These are phyloP conservation scores for Dipodascopsis uninucleata DNA, from an alignment of 805 yeast genomes.

Conservation along the genomic window DNA sequence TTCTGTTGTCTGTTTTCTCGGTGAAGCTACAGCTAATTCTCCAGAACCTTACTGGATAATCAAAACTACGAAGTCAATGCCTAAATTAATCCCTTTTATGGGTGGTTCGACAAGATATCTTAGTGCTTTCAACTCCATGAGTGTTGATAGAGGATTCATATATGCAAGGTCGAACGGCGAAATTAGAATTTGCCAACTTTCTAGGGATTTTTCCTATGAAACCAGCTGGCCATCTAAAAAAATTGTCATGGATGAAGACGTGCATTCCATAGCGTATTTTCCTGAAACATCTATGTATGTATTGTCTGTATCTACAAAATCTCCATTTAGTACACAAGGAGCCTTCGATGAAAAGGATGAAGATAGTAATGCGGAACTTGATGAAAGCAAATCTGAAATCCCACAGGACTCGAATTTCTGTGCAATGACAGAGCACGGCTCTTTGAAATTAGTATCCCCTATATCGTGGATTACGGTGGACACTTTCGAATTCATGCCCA, in stretches of 20 bases:
- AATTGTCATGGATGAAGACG: constrained; percentile 53
- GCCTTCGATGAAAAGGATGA: constrained; percentile 89
- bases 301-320: constrained; percentile 55
- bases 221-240: constrained; percentile 58
- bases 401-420: constrained; percentile 10
- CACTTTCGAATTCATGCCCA: constrained; percentile 36
- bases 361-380: constrained; percentile 52
- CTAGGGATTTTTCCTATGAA: constrained; percentile 48
- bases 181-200: constrained; percentile 39
- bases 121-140: constrained; percentile 47
- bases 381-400: constrained; percentile 1
- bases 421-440: constrained; percentile 59
- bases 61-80: constrained; percentile 60
- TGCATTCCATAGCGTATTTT: constrained; percentile 67
- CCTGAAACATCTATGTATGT: constrained; percentile 59
- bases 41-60: constrained; percentile 65
- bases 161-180: constrained; percentile 33
- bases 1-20: constrained; percentile 65
- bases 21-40: constrained; percentile 39
- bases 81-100: constrained; percentile 65
- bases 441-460: constrained; percentile 66
- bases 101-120: constrained; percentile 47
- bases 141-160: constrained; percentile 51
- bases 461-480: constrained; percentile 75
- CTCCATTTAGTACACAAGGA: constrained; percentile 58